These are phyloP conservation scores for Celoporthe dispersa DNA, from an alignment of 2,329 filamentous ascomycete species.

Conservation along the genomic window DNA sequence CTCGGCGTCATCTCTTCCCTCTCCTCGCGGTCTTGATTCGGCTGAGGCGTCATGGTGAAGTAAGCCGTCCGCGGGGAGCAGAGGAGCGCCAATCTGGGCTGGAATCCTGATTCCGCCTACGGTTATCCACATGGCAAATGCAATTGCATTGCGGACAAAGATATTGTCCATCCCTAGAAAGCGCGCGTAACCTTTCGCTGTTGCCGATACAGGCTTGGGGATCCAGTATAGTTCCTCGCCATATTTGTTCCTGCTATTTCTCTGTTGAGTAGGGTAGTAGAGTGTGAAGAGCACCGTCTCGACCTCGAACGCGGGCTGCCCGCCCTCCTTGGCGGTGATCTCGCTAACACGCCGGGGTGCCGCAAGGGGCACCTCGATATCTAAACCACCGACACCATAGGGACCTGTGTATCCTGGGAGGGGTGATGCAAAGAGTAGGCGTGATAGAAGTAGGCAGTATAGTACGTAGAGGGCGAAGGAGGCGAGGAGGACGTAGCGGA, in stretches of 20 bases:
- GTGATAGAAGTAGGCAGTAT: conserved; percentile 14
- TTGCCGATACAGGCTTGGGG: conserved; percentile 25
- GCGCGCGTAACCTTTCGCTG: conserved; percentile 25
- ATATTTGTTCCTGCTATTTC: not conserved
- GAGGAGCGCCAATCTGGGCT: conserved; percentile 22
- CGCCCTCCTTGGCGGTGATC: conserved; percentile 11
- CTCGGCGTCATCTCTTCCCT: not conserved
- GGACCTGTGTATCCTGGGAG: conserved; percentile 25
- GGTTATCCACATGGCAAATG: conserved; percentile 21
- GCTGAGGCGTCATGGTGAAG: not conserved
- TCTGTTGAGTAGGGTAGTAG: conserved; percentile 22
- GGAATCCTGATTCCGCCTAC: conserved; percentile 23
- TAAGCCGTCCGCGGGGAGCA: conserved; percentile 9
- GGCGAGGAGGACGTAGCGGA: conserved; percentile 21
- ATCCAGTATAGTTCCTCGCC: conserved; percentile 20
- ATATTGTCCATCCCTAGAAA: conserved; percentile 25
- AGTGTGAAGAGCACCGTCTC: conserved; percentile 30
- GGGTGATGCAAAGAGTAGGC: conserved; percentile 12
- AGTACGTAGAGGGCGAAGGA: conserved; percentile 9
- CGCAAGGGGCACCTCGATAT: conserved; percentile 23
- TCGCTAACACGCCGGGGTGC: conserved; percentile 18
- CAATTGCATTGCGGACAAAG: conserved; percentile 15
- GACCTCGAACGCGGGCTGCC: conserved; percentile 24
- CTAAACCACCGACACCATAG: conserved; percentile 24
- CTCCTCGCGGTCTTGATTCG: not conserved